Evolutionary conservation across 208 protist species (phyloP).

Genomic region (Leishmania lainsoni): DNA sequence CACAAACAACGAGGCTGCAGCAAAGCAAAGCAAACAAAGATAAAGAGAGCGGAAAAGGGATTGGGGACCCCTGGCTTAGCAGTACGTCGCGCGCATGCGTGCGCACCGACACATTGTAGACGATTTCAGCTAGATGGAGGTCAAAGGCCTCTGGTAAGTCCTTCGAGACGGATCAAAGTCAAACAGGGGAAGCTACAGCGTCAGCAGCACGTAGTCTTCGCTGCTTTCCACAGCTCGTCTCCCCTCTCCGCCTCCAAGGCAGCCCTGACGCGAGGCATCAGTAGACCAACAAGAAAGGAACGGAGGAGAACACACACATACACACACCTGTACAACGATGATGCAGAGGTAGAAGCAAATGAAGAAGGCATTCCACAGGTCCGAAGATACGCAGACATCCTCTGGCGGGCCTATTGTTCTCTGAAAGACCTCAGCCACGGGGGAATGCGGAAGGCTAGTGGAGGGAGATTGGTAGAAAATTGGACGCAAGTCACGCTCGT

Average conservation of each 20-base stretch:
- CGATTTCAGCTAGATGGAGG: background rate
- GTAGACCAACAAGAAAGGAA: background rate
- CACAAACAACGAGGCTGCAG: background rate
- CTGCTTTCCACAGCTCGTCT: background rate
- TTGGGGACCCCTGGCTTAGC: too few relatives aligned
- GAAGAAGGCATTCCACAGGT: background rate
- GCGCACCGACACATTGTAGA: background rate
- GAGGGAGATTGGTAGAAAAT: background rate
- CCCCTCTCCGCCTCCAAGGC: background rate
- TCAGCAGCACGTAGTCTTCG: background rate
- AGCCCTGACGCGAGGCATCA: background rate
- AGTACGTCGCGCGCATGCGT: background rate
- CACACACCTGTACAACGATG: background rate
- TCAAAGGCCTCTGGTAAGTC: background rate
- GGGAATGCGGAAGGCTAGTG: background rate
- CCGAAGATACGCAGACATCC: background rate
- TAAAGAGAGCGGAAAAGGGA: background rate
- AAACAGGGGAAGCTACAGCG: background rate
- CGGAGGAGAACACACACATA: background rate
- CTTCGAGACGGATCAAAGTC: too few relatives aligned
- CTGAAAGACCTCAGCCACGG: background rate
- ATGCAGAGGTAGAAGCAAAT: background rate
- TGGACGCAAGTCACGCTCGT: background rate
- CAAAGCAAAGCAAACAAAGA: background rate
- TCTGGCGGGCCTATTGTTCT: background rate